Base-by-base conservation (phyloP, 225 moss, liverwort and hornwort species). In the Ulota crispa region DNA sequence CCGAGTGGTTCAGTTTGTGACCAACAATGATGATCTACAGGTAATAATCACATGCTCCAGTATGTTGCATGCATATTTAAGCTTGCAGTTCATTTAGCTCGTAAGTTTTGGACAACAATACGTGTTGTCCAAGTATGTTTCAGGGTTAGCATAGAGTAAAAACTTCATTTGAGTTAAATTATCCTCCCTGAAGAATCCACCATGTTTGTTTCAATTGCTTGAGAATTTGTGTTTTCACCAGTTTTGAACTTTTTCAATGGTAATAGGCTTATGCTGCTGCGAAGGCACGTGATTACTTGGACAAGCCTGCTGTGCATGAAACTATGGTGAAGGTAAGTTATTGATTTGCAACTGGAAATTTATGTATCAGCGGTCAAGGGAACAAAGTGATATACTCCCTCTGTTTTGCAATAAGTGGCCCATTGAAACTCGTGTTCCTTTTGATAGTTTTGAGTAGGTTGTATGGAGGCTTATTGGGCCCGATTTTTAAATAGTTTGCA, bases 21-120 rank as follows among this genome's bases (percentile, higher is more conserved):
- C 97, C 73, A 97, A 97, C 70, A 97, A 97, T 80, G 97, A 97
- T 83, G 97, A 97, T 68, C 89, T 97, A 52, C 97, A 97, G 97
- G 97, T 97, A 68, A 36, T 76, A 24, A 41, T 28, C 67, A 41
- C 0, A 27, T 75, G 20, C 42, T 27, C 18, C 45, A 26, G 18
- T 3, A 11, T 78, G 24, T 13, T 79, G 47, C 66, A 50, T 24
- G 28, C 52, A 63, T 32, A 36, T 63, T 5, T 52, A 41, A 52
- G 71, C n/a, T 11, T 66, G 26, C 52, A 66, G 27, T 36, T 23
- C 9, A 27, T 74, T 78, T 20, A 27, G 62, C 73, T 23, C 63
- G 61, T 36, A 16, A 69, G 77, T 69, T 55, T 45, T 18, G 68
- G 61, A 21, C 42, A 26, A 52, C 24, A 72, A 32, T 78, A 60